Conservation (phyloP, 108 stramenopile genomes). For the Discostella stelligeroides region DNA sequence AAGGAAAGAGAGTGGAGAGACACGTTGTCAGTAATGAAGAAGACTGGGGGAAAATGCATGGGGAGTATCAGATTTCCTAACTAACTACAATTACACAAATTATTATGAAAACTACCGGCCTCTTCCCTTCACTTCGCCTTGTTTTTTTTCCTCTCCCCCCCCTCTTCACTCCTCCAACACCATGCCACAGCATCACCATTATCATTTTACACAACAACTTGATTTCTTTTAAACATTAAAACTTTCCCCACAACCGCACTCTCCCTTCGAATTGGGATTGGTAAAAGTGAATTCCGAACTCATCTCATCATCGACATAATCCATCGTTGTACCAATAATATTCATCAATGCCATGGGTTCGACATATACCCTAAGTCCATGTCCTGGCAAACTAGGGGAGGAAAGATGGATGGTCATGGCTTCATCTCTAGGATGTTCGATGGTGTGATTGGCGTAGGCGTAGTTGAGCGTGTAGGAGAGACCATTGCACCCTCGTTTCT, state of each 20-base stretch:
- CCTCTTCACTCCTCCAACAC: no score
- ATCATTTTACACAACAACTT: background rate
- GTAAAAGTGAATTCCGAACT: slow-evolving; percentile 98
- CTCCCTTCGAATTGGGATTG: slow-evolving; percentile 99
- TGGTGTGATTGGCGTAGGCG: slow-evolving; percentile 68
- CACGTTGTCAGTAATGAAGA: no score
- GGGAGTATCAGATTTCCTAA: no score
- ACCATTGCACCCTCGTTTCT: slow-evolving; percentile 98
- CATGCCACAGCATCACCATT: no score
- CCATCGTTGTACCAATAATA: slow-evolving; percentile 98
- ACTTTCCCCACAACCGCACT: slow-evolving; percentile 99
- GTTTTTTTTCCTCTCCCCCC: no score
- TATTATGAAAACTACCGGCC: no score
- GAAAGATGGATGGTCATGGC: slow-evolving; percentile 58
- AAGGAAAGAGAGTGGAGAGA: no score
- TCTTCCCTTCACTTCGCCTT: no score
- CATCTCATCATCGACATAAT: slow-evolving; percentile 96
- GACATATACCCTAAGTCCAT: slow-evolving; percentile 92
- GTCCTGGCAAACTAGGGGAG: slow-evolving; percentile 37
- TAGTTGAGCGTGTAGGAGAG: slow-evolving; percentile 98
- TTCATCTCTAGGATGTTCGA: slow-evolving; percentile 60
- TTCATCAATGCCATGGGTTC: slow-evolving; percentile 98
- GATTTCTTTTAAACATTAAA: slow-evolving; percentile 87
- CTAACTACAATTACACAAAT: no score
- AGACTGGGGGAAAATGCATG: no score